Evolutionary conservation across 768 basidiomycete genomes (phyloP).

Genomic region (Trametes meyenii): DNA sequence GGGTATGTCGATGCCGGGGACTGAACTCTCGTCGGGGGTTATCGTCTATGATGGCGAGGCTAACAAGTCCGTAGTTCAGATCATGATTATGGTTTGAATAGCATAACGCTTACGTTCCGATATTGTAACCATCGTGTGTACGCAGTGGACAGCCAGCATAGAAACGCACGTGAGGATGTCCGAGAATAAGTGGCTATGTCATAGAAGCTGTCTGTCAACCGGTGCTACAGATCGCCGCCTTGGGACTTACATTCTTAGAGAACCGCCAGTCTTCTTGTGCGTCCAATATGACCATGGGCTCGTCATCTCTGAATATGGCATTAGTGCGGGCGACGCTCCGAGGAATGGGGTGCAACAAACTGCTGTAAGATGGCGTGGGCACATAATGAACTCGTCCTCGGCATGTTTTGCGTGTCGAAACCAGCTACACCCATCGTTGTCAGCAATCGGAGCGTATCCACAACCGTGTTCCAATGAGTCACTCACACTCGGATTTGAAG

Average conservation of each 20-base stretch:
- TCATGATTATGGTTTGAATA: neutral
- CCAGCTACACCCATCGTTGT: slow-evolving; percentile 42
- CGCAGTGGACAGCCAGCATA: slow-evolving; percentile 91
- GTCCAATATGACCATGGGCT: slow-evolving; percentile 87
- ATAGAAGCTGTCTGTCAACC: neutral
- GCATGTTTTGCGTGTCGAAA: slow-evolving; percentile 44
- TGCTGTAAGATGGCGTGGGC: slow-evolving; percentile 81
- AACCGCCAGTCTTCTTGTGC: slow-evolving; percentile 87
- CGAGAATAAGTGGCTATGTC: slow-evolving; percentile 68
- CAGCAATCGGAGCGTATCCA: neutral
- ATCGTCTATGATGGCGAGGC: slow-evolving; percentile 84
- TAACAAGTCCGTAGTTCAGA: slow-evolving; percentile 30
- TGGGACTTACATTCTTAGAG: slow-evolving; percentile 65
- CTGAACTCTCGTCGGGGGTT: slow-evolving; percentile 82
- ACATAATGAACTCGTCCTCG: slow-evolving; percentile 74
- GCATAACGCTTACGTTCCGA: slow-evolving; percentile 66
- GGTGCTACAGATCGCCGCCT: neutral
- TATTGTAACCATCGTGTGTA: slow-evolving; percentile 88
- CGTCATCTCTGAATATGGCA: slow-evolving; percentile 60
- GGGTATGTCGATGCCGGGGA: slow-evolving; percentile 84
- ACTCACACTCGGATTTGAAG: slow-evolving; percentile 87
- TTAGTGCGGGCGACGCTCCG: neutral
- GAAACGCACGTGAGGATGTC: slow-evolving; percentile 73
- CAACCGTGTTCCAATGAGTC: neutral
- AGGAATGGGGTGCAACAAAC: slow-evolving; percentile 41